These are phyloP conservation scores for Phytophthora litchii DNA, from an alignment of 352 stramenopile genomes.

Conservation along the genomic window DNA sequence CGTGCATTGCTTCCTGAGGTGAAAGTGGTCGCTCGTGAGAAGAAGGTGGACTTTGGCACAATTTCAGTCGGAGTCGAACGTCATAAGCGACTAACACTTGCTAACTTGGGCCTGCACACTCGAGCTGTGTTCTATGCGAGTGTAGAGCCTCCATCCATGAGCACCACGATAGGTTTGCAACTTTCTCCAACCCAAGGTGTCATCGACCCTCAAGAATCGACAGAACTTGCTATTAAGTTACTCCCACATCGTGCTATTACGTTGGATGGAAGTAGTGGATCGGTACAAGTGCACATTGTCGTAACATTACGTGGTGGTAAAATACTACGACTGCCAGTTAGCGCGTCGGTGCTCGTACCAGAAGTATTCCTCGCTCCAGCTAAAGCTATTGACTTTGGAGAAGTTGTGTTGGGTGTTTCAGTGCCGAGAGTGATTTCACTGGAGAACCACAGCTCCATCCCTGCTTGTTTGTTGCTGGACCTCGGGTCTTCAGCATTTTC, in stretches of 20 bases:
- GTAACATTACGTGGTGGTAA: conserved; percentile 68
- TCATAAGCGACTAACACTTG: conserved; percentile 56
- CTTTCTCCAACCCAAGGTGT: conserved; percentile 48
- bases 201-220: conserved; percentile 56
- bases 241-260: conserved; percentile 55
- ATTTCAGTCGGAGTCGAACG: conserved; percentile 80
- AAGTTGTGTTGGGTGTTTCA: conserved; percentile 79
- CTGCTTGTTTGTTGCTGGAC: conserved; percentile 80
- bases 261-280: conserved; percentile 52
- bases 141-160: conserved; percentile 53
- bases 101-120: conserved; percentile 37
- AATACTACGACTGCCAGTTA: conserved; percentile 67
- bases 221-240: conserved; percentile 61
- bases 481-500: conserved; percentile 45
- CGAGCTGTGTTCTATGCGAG: conserved; percentile 62
- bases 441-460: conserved; percentile 83
- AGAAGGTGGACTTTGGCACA: conserved; percentile 82
- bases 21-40: conserved; percentile 67
- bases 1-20: conserved; percentile 57
- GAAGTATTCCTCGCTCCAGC: conserved; percentile 67
- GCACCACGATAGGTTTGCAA: conserved; percentile 44
- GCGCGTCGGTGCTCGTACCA: conserved; percentile 73
- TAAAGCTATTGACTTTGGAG: conserved; percentile 69
- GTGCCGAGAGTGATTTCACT: conserved; percentile 69
- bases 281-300: conserved; percentile 45